Percentiles rank a stretch among this genome's conserved stretches.
phyloP scores from a whole-genome alignment of 495 filamentous ascomycete genomes.

The Penicillium maclennaniae region DNA sequence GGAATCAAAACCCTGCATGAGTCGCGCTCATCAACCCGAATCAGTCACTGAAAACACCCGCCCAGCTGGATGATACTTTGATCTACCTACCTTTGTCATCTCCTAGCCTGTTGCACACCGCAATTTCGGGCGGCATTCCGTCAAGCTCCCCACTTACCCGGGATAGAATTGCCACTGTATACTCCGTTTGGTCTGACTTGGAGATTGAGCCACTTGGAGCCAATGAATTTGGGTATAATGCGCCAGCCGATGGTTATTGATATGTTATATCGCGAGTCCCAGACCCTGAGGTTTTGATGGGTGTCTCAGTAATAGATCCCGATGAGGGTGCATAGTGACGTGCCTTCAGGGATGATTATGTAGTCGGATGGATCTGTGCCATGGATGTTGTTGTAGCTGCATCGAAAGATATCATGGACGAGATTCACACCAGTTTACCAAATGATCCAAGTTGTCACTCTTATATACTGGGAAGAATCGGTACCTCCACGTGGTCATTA shows the following conservation, averaged over 20 bases:
- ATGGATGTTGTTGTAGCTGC: too few relatives aligned
- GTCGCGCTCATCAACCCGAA: background rate
- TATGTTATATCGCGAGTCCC: too few relatives aligned
- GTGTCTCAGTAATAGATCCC: too few relatives aligned
- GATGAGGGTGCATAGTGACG: too few relatives aligned
- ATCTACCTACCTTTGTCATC: background rate
- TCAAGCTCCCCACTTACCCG: background rate
- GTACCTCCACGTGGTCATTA: too few relatives aligned
- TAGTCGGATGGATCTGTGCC: too few relatives aligned
- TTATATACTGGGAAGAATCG: too few relatives aligned
- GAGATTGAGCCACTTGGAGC: background rate
- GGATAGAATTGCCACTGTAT: background rate
- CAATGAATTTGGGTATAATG: background rate
- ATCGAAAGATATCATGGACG: too few relatives aligned
- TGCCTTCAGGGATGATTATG: too few relatives aligned
- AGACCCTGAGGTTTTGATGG: too few relatives aligned
- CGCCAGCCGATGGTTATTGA: background rate
- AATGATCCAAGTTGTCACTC: too few relatives aligned
- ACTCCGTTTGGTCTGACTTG: background rate
- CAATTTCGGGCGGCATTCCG: background rate
- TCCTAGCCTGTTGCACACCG: background rate
- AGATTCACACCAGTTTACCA: too few relatives aligned
- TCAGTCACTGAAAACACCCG: background rate
- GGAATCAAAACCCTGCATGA: background rate
- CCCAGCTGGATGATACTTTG: background rate